Evolutionary conservation across 164 flowering plant species (phyloP).

Genomic region (Pachysandra terminalis): DNA sequence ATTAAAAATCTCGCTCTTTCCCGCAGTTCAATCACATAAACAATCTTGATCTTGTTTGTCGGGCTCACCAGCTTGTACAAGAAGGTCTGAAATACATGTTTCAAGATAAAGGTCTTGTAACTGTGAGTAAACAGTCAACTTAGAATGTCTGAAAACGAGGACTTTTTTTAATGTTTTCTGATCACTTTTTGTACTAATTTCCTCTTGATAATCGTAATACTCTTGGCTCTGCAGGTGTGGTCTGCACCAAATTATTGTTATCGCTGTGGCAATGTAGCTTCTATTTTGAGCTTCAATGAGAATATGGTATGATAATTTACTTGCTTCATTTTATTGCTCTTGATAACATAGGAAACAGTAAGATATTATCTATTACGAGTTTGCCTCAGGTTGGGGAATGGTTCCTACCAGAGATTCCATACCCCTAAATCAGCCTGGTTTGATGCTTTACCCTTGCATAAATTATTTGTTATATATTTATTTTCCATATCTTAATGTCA

Average conservation of each 20-base stretch:
- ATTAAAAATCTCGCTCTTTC: not conserved
- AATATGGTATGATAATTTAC: constrained; percentile 34
- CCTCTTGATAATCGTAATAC: not conserved
- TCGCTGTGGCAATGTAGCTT: constrained; percentile 99
- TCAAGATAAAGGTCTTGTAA: constrained; percentile 98
- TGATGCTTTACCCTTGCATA: too few species aligned
- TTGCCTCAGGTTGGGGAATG: too few species aligned
- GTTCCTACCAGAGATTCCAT: too few species aligned
- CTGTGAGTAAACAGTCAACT: constrained; percentile 48
- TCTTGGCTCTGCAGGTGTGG: constrained; percentile 71
- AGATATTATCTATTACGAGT: not conserved
- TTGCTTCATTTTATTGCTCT: not conserved
- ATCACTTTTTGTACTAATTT: not conserved
- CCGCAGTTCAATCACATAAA: constrained; percentile 95
- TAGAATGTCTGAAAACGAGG: too few species aligned
- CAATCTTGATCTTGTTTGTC: constrained; percentile 92
- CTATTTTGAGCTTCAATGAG: constrained; percentile 94
- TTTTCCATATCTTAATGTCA: not conserved
- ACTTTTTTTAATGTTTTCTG: not conserved
- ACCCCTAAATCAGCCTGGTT: too few species aligned
- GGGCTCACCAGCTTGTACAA: constrained; percentile 99
- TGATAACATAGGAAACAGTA: not conserved
- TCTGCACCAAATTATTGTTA: constrained; percentile 98
- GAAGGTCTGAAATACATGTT: constrained; percentile 99
- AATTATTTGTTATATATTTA: too few species aligned